Conservation (phyloP, 2,329 filamentous ascomycete species). For the Cylindrodendrum hubeiense region DNA sequence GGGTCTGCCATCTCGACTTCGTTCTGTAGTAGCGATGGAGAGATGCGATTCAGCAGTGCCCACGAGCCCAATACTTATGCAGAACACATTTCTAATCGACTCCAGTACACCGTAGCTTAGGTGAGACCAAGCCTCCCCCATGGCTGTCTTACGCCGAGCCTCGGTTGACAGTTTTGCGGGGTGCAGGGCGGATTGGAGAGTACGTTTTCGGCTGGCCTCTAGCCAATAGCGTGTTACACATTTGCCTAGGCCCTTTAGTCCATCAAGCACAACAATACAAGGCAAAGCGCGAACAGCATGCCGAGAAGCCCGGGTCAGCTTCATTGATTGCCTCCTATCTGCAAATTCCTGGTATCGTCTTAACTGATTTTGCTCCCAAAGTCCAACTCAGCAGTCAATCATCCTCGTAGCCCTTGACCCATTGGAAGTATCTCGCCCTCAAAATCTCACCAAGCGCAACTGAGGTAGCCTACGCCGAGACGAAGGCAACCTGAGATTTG, state of each 20-base stretch:
- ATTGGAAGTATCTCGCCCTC: not conserved
- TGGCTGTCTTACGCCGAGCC: conserved; percentile 22
- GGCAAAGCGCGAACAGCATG: not conserved
- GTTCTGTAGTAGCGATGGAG: not conserved
- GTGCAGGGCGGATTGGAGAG: conserved; percentile 16
- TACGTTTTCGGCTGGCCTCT: conserved; percentile 4
- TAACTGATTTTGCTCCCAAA: not conserved
- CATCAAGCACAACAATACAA: not conserved
- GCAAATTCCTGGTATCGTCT: not conserved
- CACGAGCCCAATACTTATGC: too few species aligned
- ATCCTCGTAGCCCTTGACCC: not conserved
- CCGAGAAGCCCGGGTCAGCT: not conserved
- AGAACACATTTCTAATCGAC: not conserved
- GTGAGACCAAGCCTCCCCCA: not conserved
- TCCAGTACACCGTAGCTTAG: not conserved
- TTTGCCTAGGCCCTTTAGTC: not conserved
- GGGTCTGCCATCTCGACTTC: conserved; percentile 35
- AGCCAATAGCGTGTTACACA: conserved; percentile 38
- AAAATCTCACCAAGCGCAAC: not conserved
- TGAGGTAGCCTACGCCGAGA: not conserved
- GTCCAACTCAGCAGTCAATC: not conserved
- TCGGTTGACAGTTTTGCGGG: conserved; percentile 34
- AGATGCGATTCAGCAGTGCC: not conserved
- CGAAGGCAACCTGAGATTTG: not conserved
- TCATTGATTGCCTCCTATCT: not conserved